phyloP scores from a whole-genome alignment of 495 filamentous ascomycete genomes.

The Annulohypoxylon stygium region DNA sequence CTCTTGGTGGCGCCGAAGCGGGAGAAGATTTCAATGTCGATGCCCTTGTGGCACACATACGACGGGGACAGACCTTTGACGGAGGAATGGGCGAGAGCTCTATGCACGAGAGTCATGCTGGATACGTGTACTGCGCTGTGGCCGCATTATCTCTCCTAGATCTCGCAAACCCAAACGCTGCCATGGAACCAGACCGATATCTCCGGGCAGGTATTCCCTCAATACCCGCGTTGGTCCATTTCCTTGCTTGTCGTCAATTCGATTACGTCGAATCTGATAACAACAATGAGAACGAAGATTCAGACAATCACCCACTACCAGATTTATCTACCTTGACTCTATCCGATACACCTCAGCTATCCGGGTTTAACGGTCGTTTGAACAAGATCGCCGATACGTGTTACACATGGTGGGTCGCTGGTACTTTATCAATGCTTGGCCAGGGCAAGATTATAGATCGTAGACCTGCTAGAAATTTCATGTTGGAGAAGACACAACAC shows the following conservation, averaged over 20 bases:
- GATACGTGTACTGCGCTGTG: constrained; percentile 89
- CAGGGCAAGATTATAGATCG: constrained; percentile 70
- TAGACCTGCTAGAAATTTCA: constrained; percentile 75
- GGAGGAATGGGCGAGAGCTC: constrained; percentile 87
- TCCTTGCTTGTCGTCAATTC: constrained; percentile 74
- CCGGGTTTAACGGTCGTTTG: constrained; percentile 86
- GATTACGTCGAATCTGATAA: constrained; percentile 64
- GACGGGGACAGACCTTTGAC: constrained; percentile 84
- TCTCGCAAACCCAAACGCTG: constrained; percentile 45
- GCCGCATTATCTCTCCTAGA: constrained; percentile 78
- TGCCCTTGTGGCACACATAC: constrained; percentile 76
- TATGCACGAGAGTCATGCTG: constrained; percentile 90
- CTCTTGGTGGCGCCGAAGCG: constrained; percentile 75
- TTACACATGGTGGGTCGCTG: constrained; percentile 91
- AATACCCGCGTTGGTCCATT: constrained; percentile 54
- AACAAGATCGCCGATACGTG: constrained; percentile 95
- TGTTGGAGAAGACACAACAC: constrained; percentile 92
- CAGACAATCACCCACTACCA: constrained; percentile 53
- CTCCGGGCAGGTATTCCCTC: constrained; percentile 54
- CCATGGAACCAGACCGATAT: constrained; percentile 50
- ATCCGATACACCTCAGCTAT: constrained; percentile 53
- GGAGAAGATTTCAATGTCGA: constrained; percentile 81
- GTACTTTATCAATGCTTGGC: constrained; percentile 76
- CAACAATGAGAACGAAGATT: constrained; percentile 63
- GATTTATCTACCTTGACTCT: constrained; percentile 56